Evolutionary conservation across 768 basidiomycete genomes (phyloP).

Genomic region (Xerocomus brunneocitrinus): DNA sequence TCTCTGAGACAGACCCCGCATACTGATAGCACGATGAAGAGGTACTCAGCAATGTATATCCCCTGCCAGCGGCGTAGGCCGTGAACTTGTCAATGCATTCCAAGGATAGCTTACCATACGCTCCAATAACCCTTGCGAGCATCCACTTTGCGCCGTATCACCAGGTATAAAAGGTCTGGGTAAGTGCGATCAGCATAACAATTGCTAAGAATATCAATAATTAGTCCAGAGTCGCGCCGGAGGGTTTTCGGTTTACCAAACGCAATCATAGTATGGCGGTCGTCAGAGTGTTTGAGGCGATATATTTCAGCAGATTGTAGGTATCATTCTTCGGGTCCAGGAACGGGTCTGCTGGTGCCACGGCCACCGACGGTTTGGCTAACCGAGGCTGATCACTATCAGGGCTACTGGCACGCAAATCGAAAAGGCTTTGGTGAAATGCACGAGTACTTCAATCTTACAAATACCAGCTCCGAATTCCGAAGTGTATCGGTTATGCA

Average conservation of each 20-base stretch:
- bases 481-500: no score
- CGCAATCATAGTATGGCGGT: constrained; percentile 38
- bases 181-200: constrained; percentile 37
- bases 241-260: constrained; percentile 33
- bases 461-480: no score
- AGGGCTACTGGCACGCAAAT: neutral
- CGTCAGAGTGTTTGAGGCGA: constrained; percentile 50
- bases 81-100: neutral
- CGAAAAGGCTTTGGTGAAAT: neutral
- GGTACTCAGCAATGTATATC: constrained; percentile 52
- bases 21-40: constrained; percentile 57
- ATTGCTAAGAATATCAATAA: constrained; percentile 14
- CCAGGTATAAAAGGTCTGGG: constrained; percentile 40
- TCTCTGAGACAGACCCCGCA: constrained; percentile 4
- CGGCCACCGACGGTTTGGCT: neutral
- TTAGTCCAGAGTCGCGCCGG: neutral
- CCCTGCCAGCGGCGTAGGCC: constrained; percentile 56
- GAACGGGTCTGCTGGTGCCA: neutral
- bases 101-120: constrained; percentile 40
- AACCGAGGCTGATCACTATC: neutral
- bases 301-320: constrained; percentile 52
- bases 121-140: constrained; percentile 59
- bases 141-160: constrained; percentile 53
- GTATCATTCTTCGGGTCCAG: constrained; percentile 48
- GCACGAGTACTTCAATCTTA: neutral